Evolutionary conservation across 2,329 filamentous ascomycete genomes (phyloP).

Genomic region (Trichophyton simii): DNA sequence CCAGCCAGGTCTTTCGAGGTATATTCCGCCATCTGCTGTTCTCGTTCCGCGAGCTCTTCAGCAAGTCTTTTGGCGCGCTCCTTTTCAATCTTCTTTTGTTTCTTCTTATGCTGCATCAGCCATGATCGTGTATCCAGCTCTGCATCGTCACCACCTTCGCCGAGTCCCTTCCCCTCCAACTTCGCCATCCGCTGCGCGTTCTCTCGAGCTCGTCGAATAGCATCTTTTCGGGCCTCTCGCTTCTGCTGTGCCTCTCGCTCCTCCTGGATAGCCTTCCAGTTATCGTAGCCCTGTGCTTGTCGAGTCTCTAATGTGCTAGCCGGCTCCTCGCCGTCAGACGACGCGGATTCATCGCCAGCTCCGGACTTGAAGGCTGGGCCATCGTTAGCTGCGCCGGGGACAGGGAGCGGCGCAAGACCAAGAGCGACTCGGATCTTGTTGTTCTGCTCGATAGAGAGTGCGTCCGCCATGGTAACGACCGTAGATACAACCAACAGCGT

Average conservation of each 20-base stretch:
- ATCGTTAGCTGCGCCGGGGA: slow-evolving; percentile 48
- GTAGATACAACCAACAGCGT: neutral
- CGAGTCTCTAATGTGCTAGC: slow-evolving; percentile 70
- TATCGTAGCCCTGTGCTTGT: slow-evolving; percentile 32
- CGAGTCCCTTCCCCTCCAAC: slow-evolving; percentile 72
- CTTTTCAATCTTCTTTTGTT: slow-evolving; percentile 76
- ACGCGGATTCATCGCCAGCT: slow-evolving; percentile 32
- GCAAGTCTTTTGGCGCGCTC: slow-evolving; percentile 57
- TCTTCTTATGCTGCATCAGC: slow-evolving; percentile 81
- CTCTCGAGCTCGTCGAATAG: slow-evolving; percentile 79
- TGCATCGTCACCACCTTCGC: slow-evolving; percentile 51
- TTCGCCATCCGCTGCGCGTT: slow-evolving; percentile 61
- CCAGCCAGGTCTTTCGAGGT: slow-evolving; percentile 77
- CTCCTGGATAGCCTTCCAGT: slow-evolving; percentile 49
- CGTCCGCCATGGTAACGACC: slow-evolving; percentile 31
- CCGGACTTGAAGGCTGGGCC: slow-evolving; percentile 47
- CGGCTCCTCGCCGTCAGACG: slow-evolving; percentile 51
- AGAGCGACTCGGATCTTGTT: slow-evolving; percentile 83
- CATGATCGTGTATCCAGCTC: slow-evolving; percentile 71
- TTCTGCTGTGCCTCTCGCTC: slow-evolving; percentile 60
- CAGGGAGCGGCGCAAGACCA: slow-evolving; percentile 79
- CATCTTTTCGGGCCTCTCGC: slow-evolving; percentile 67
- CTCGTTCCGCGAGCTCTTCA: slow-evolving; percentile 65
- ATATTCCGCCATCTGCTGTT: slow-evolving; percentile 59
- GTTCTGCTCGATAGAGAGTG: slow-evolving; percentile 75